phyloP scores from a whole-genome alignment of 169 alveolate species.

The Besnoitia besnoiti region DNA sequence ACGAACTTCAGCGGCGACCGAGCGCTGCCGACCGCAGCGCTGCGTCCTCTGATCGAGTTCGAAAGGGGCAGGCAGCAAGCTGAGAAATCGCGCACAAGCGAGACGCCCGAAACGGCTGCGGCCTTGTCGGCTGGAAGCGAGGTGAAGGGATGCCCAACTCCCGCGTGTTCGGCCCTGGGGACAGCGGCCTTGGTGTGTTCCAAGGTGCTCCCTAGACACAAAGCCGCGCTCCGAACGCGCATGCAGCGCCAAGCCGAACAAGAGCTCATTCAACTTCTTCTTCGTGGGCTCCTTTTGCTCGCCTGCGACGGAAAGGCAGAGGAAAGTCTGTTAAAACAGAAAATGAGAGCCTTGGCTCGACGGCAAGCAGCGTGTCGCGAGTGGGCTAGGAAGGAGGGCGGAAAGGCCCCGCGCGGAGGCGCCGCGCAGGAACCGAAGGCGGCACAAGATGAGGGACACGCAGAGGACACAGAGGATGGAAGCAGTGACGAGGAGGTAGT shows the following conservation, averaged over 20 bases:
- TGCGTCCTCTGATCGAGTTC: conserved; percentile 8
- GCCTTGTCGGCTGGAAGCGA: neutral
- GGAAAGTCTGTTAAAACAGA: conserved; percentile 10
- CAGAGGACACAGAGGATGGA: neutral
- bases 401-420: conserved; percentile 32
- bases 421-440: neutral
- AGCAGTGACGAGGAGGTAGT: neutral
- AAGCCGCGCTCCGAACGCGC: conserved; percentile 52
- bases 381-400: neutral
- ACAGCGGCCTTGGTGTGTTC: conserved; percentile 54
- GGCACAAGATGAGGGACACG: neutral
- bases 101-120: neutral
- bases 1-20: conserved; percentile 12
- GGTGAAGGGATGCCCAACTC: neutral
- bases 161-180: conserved; percentile 25
- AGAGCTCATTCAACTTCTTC: conserved; percentile 53
- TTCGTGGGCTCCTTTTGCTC: conserved; percentile 56
- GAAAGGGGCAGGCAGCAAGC: neutral
- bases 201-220: conserved; percentile 28
- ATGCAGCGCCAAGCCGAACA: conserved; percentile 60
- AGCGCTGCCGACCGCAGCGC: conserved; percentile 26
- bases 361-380: neutral
- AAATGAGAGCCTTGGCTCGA: neutral
- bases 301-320: conserved; percentile 61
- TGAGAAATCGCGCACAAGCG: neutral